Evolutionary conservation across 2,329 filamentous ascomycete species (phyloP), one percentile per base, ranked within the genome.

Genomic region (Diaporthe helianthi): DNA sequence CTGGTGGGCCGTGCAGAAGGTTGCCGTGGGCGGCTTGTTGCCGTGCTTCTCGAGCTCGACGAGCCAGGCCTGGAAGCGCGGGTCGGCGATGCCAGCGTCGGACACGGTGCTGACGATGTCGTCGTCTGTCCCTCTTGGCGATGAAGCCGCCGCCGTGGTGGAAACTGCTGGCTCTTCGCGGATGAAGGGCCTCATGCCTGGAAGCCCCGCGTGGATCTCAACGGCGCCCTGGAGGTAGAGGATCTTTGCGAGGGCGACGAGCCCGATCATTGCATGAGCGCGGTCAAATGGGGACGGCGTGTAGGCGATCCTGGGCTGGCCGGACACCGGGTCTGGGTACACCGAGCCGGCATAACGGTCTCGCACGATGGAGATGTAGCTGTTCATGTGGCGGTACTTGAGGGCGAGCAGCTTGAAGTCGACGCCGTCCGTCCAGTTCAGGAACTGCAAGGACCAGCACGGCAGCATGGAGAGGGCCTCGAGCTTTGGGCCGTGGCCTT

Each of bases 401-500:
- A 92, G 85, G 1, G 86, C 84, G 71, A 88, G 82, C 24, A 90
- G 79, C 79, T 95, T 97, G 77, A 85, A 91, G 33, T 91, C 85
- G 5, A 93, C 76, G 0, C 89, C 92, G 63, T 82, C 81, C 10
- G 78, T 82, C 89, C 91, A 94, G n/a, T 89, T 85, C 55, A 92
- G 83, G 63, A 86, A 80, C 5, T 87, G 82, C 15, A 93, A 81
- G 74, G 87, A 85, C 4, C 88, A 78, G 13, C 87, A 86, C 0
- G 93, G 92, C 69, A 87, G 72, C 90, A 94, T 93, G 73, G 85
- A 86, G 1, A 87, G 86, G 9, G 89, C 84, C 82, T 97, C 93
- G 38, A 97, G 82, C 79, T 95, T 97, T 58, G 85, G 84, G 29
- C 94, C 93, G 73, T 97, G 92, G 64, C 93, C 92, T 53, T 89